These are phyloP conservation scores for Yarrowia osloensis DNA, from an alignment of 805 yeast species.

Conservation along the genomic window DNA sequence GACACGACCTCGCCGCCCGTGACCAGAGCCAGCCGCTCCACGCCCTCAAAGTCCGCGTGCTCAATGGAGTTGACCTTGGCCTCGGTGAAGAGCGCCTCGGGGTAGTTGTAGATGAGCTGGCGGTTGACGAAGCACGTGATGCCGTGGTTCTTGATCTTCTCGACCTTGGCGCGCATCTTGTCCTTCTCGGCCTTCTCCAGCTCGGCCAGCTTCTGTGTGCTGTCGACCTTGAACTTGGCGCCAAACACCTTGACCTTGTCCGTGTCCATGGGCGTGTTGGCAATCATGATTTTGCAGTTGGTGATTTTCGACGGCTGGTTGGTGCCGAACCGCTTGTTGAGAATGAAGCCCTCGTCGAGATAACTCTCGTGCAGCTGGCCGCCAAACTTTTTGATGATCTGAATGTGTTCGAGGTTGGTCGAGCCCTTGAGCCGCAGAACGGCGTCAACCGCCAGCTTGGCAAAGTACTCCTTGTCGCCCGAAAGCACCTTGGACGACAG, in stretches of 20 bases:
- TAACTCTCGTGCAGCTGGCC: slow-evolving; percentile 90
- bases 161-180: slow-evolving; percentile 88
- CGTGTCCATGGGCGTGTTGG: slow-evolving; percentile 92
- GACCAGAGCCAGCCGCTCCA: slow-evolving; percentile 91
- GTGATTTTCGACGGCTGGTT: slow-evolving; percentile 85
- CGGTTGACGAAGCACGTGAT: slow-evolving; percentile 91
- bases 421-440: slow-evolving; percentile 83
- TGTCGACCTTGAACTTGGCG: slow-evolving; percentile 94
- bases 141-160: slow-evolving; percentile 82
- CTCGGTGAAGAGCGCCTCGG: slow-evolving; percentile 92
- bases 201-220: slow-evolving; percentile 91
- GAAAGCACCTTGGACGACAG: slow-evolving; percentile 88
- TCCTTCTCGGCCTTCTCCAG: slow-evolving; percentile 91
- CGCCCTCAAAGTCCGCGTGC: slow-evolving; percentile 98
- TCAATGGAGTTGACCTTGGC: slow-evolving; percentile 87
- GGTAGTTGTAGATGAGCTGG: slow-evolving; percentile 96
- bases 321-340: slow-evolving; percentile 89
- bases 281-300: slow-evolving; percentile 84
- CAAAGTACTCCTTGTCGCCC: slow-evolving; percentile 90
- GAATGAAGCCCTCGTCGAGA: slow-evolving; percentile 92
- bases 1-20: slow-evolving; percentile 99
- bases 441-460: slow-evolving; percentile 92
- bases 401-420: slow-evolving; percentile 87
- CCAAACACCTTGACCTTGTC: slow-evolving; percentile 98
- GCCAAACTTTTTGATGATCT: slow-evolving; percentile 89